A percentile compares a stretch with the other conserved stretches of the same genome.
Evolutionary conservation across 148 eudicot species (phyloP).

Genomic region (Amaranthus hypochondriacus): DNA sequence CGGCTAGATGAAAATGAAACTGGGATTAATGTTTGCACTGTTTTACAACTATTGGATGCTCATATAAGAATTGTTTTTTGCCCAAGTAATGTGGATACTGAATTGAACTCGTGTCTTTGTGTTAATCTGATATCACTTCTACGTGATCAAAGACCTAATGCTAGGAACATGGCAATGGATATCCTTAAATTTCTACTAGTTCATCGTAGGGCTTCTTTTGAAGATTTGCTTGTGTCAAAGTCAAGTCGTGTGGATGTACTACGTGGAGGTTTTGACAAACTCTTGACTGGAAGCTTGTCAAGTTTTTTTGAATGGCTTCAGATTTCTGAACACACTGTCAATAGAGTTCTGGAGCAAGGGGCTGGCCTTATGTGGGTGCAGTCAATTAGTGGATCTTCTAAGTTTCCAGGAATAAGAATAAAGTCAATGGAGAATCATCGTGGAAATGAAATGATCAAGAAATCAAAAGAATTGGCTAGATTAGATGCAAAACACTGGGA

Average conservation of each 20-base stretch:
- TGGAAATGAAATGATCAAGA: conserved; percentile 74
- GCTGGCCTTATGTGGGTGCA: conserved; percentile 98
- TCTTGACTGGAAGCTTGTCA: conserved; percentile 67
- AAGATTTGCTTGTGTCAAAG: conserved; percentile 86
- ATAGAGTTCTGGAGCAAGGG: conserved; percentile 82
- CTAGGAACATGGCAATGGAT: conserved; percentile 65
- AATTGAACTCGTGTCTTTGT: conserved; percentile 87
- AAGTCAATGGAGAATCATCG: conserved; percentile 94
- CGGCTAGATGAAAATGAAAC: conserved; percentile 56
- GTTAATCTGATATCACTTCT: conserved; percentile 84
- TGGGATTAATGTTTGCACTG: conserved; percentile 65
- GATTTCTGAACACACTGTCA: conserved; percentile 62
- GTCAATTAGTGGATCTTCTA: conserved; percentile 75
- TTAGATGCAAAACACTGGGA: conserved; percentile 76
- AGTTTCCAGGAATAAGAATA: conserved; percentile 92
- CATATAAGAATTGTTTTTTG: conserved; percentile 82
- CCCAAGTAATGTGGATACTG: conserved; percentile 86
- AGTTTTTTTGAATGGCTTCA: conserved; percentile 82
- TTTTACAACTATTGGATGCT: conserved; percentile 87
- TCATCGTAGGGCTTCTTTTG: conserved; percentile 84
- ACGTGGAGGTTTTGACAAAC: conserved; percentile 91
- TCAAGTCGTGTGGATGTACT: conserved; percentile 69
- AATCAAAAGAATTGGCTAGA: conserved; percentile 59
- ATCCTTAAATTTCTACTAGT: conserved; percentile 83
- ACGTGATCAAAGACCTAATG: conserved; percentile 59